Evolutionary conservation across 2,329 filamentous ascomycete genomes (phyloP).

Genomic region (Harringtonia aguacate): DNA sequence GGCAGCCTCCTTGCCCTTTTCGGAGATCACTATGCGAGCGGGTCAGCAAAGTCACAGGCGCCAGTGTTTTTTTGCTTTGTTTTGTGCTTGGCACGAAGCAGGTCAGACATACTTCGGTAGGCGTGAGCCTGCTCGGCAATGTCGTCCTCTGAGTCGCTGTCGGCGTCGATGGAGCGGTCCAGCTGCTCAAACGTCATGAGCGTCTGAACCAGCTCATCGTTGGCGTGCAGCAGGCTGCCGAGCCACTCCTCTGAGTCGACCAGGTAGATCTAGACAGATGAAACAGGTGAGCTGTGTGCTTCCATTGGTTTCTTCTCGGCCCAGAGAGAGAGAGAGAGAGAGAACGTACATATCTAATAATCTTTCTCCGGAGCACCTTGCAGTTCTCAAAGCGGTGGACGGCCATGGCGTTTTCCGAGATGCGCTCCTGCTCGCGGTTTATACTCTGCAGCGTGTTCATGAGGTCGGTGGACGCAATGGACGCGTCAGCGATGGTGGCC

Average conservation of each 20-base stretch:
- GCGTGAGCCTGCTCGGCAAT: conserved; percentile 55
- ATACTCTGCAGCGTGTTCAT: conserved; percentile 80
- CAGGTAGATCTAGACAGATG: conserved; percentile 59
- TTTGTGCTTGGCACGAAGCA: not conserved
- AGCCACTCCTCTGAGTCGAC: conserved; percentile 89
- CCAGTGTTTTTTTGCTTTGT: not conserved
- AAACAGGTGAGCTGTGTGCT: no score
- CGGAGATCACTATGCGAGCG: conserved; percentile 34
- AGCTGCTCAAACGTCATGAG: conserved; percentile 93
- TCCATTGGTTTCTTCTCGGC: no score
- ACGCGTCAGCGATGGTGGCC: conserved; percentile 77
- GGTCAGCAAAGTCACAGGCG: conserved; percentile 1
- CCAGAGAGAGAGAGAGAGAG: no score
- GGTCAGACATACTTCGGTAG: conserved; percentile 41
- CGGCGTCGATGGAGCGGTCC: conserved; percentile 71
- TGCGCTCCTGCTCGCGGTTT: conserved; percentile 78
- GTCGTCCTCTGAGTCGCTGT: conserved; percentile 61
- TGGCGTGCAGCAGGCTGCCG: conserved; percentile 81
- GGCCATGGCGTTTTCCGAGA: conserved; percentile 72
- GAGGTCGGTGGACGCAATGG: conserved; percentile 83
- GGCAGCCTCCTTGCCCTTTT: conserved; percentile 37
- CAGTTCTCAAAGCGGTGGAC: conserved; percentile 73
- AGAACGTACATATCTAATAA: conserved; percentile 63
- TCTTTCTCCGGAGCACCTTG: conserved; percentile 73
- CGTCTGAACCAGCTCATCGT: conserved; percentile 89